These are phyloP conservation scores for Silene conica DNA, from an alignment of 148 eudicot genomes.

Conservation along the genomic window DNA sequence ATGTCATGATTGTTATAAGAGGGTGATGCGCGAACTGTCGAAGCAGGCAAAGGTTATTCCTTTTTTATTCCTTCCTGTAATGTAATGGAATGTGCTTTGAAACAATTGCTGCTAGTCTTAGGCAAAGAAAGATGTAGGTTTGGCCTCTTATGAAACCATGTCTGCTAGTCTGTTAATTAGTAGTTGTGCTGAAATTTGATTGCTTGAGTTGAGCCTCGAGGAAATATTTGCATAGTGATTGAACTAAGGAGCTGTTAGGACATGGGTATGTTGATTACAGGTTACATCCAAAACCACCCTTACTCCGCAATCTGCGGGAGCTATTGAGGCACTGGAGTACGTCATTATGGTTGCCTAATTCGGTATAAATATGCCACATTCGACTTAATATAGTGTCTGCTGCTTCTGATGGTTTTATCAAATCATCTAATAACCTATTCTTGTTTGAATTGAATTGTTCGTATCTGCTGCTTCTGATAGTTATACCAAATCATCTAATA, in stretches of 20 bases:
- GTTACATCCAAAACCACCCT: background rate
- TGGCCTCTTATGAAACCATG: background rate
- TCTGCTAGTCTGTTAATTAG: background rate
- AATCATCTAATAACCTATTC: background rate
- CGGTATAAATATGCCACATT: too few species aligned
- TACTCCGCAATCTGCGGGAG: too few species aligned
- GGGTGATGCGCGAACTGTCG: slow-evolving; percentile 56
- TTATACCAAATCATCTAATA: background rate
- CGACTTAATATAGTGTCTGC: too few species aligned
- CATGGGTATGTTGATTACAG: background rate
- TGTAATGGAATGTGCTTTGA: too few species aligned
- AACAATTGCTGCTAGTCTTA: background rate
- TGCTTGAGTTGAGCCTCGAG: background rate
- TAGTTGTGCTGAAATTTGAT: background rate
- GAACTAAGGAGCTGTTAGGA: background rate
- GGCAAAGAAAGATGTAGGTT: too few species aligned
- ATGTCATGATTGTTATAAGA: slow-evolving; percentile 75
- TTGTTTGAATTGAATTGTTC: too few species aligned
- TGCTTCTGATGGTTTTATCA: background rate
- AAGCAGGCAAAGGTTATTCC: slow-evolving; percentile 70
- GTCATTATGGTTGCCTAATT: too few species aligned
- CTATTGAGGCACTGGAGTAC: too few species aligned
- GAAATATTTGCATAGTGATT: background rate
- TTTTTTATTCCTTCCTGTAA: slow-evolving; percentile 10
- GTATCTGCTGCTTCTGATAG: too few species aligned